Evolutionary conservation across 2,329 filamentous ascomycete species (phyloP), one percentile per base, ranked within the genome.

Genomic region (Ustulina deusta): DNA sequence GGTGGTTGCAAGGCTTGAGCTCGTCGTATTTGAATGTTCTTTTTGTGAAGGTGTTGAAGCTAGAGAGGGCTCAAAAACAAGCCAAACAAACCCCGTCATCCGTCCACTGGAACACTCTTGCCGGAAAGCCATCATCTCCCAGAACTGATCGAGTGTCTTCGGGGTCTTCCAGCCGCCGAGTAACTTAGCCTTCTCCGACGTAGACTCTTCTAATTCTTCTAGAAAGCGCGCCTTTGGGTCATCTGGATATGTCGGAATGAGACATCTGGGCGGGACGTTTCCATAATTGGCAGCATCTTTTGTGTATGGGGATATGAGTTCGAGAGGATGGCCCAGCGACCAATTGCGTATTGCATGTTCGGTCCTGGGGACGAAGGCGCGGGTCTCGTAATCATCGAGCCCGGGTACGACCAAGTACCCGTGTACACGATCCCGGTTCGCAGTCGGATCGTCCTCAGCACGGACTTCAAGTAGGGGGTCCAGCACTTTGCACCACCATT

Each of bases 41-140:
- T 61, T 25, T 32, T 1, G 42, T 29, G 52, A 9, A 17, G 25
- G 11, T 15, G 52, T 65, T 10, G 68, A 51, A 20, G 64, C 27
- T 36, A 59, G 40, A 20, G 75, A 68, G 10, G 89, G 85, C 38
- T 93, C 91, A 71, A 97, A 91, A 0, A 97, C 90, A 29, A 97
- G 82, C 95, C 97, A 99, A 29, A 98, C 85, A 73, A 99, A 99
- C 0, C 97, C 97, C 0, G 97, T 97, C 76, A 97, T 85, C 20
- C 94, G 87, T 0, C 96, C 97, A 38, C 94, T 93, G 0, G 94
- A 97, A 76, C 96, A 99, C 77, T 99, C 96, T 78, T 98, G 96
- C 64, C 96, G 86, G 77, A 93, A 98, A 0, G 94, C 91, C 95
- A 99, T 98, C 86, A 97, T 92, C 69, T 99, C 96, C 96, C 96